Conservation (phyloP, 257 asterid species). For the Oldenlandia corymbosa region DNA sequence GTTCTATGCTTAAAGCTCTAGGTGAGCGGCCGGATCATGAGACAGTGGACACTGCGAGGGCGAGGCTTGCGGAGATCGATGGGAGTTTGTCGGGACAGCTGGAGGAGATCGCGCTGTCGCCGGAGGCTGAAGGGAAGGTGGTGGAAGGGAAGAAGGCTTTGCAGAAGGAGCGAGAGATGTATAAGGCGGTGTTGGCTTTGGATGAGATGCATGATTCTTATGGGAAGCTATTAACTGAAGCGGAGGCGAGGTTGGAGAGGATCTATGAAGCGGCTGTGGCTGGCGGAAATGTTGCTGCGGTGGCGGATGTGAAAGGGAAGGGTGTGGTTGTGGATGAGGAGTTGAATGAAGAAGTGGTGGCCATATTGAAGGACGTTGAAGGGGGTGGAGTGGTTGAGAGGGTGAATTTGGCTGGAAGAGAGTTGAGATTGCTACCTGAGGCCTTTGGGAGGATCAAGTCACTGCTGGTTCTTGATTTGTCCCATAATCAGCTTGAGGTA, state of each 20-base stretch:
- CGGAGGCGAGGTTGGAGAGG: slow-evolving; percentile 74
- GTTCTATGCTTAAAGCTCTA: slow-evolving; percentile 55
- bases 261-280: slow-evolving; percentile 73
- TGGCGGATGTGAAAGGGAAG: slow-evolving; percentile 34
- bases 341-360: slow-evolving; percentile 58
- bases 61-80: slow-evolving; percentile 52
- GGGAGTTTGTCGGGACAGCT: slow-evolving; percentile 29
- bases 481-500: slow-evolving; percentile 77
- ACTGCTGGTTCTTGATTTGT: slow-evolving; percentile 58
- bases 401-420: slow-evolving; percentile 54
- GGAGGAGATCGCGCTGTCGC: slow-evolving; percentile 33
- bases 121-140: slow-evolving; percentile 19
- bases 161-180: slow-evolving; percentile 44
- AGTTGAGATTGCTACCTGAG: slow-evolving; percentile 69
- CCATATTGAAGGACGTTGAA: slow-evolving; percentile 57
- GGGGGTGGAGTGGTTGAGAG: slow-evolving; percentile 45
- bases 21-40: slow-evolving; percentile 94
- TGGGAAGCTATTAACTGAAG: slow-evolving; percentile 68
- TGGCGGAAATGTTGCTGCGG: slow-evolving; percentile 40
- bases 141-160: slow-evolving; percentile 20
- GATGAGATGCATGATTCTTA: slow-evolving; percentile 86
- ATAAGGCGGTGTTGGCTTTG: slow-evolving; percentile 57
- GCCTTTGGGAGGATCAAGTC: slow-evolving; percentile 59
- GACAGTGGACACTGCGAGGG: slow-evolving; percentile 62
- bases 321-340: slow-evolving; percentile 34